A percentile compares a stretch with the other conserved stretches of the same genome.
Conservation (phyloP, 2,329 filamentous ascomycete species). For the Chaetomiaceae sp. region DNA sequence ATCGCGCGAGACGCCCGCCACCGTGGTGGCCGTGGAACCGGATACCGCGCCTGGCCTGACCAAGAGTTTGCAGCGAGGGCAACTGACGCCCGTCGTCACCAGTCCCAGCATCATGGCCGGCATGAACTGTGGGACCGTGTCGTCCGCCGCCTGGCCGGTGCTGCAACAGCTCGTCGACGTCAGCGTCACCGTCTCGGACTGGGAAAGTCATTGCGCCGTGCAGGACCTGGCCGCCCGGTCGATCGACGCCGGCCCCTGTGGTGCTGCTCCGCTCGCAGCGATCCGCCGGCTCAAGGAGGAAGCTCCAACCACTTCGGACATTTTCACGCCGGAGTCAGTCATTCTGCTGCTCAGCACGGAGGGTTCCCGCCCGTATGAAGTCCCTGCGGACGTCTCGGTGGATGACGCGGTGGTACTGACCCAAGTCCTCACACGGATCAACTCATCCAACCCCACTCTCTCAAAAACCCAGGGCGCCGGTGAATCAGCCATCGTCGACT, state of each 20-base stretch:
- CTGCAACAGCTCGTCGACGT: slow-evolving; percentile 56
- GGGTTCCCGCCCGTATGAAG: too few relatives aligned
- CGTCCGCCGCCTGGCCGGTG: slow-evolving; percentile 59
- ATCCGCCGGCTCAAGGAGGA: too few relatives aligned
- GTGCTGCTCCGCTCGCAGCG: slow-evolving; percentile 21
- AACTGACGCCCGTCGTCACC: slow-evolving; percentile 48
- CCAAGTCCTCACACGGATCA: too few relatives aligned
- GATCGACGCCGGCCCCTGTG: slow-evolving; percentile 22
- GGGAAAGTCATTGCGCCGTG: slow-evolving; percentile 57
- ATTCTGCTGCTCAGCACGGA: too few relatives aligned
- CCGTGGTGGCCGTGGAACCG: slow-evolving; percentile 67
- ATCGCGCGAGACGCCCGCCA: slow-evolving; percentile 3
- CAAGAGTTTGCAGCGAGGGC: slow-evolving; percentile 46
- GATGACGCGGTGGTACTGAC: too few relatives aligned
- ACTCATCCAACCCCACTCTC: too few relatives aligned
- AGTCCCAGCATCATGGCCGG: slow-evolving; percentile 67
- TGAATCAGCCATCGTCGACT: too few relatives aligned
- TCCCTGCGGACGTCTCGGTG: too few relatives aligned
- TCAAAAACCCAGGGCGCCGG: too few relatives aligned
- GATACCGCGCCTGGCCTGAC: slow-evolving; percentile 58
- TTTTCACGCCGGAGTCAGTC: too few relatives aligned
- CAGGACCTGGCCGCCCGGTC: slow-evolving; percentile 43
- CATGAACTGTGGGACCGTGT: slow-evolving; percentile 68
- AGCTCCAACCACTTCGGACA: too few relatives aligned
- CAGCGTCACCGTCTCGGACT: slow-evolving; percentile 56